Conservation (phyloP, 176 grass and related monocot species). For the Dactylis glomerata region DNA sequence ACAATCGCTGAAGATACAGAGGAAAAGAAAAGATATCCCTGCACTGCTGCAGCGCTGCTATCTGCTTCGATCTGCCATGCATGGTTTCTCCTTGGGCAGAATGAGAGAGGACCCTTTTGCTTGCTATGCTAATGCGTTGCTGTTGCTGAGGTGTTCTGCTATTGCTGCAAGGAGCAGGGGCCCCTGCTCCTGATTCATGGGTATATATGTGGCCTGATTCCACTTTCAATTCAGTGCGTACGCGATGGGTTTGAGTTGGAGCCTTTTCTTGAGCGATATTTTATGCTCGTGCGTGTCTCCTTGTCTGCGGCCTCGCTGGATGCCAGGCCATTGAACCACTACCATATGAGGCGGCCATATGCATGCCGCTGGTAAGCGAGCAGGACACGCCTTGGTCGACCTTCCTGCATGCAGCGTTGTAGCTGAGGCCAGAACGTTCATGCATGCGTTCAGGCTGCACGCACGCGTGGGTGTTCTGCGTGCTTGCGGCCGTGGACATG, state of each 20-base stretch:
- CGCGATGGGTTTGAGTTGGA: neutral
- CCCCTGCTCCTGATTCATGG: constrained; percentile 19
- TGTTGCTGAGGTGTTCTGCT: constrained; percentile 24
- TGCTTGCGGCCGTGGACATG: no score
- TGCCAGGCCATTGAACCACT: no score
- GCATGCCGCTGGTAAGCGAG: no score
- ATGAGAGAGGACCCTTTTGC: constrained; percentile 15
- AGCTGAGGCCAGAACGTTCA: no score
- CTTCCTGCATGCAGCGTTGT: no score
- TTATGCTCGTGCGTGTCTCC: constrained; percentile 6
- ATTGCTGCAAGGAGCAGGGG: neutral
- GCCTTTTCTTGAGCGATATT: neutral
- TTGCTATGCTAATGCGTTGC: neutral
- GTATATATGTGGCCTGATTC: constrained; percentile 34
- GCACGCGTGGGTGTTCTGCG: no score
- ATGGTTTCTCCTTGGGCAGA: constrained; percentile 12
- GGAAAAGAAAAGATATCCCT: no score
- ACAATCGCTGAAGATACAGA: no score
- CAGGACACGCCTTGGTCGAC: no score
- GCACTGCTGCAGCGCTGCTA: neutral
- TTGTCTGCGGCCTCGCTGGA: neutral
- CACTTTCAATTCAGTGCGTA: neutral
- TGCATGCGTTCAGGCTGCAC: no score
- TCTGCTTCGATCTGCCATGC: neutral
- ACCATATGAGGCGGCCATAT: no score